Base-by-base conservation (phyloP, 495 filamentous ascomycete species). In the Xylaria curta region DNA sequence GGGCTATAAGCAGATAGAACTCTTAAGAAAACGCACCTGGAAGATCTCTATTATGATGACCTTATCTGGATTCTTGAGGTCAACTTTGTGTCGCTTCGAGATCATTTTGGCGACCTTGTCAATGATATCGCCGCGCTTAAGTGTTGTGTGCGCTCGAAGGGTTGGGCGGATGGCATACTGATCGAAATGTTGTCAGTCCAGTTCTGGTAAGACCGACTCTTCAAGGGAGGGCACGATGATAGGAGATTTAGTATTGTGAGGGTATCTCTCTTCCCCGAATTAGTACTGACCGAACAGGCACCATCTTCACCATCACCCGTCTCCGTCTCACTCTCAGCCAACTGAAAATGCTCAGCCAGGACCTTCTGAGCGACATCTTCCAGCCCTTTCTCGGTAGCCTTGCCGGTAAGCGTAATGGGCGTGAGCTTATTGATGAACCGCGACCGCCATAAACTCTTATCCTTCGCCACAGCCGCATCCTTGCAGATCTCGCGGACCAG, bases 161-260 rank as follows among this genome's bases (percentile, higher is more conserved):
- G 88, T 91, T 46, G 94, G 92, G 9, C 95, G 92, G 71, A 99
- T 98, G 26, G 96, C 96, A 76, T 94, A 99, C 93, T 97, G 56
- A 38, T 49, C 31, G 62, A n/a, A 12, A 31, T 2, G 10, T 21
- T n/a, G 21, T 69, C 36, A 69, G 56, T 42, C 31, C 13, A 8
- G 42, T 12, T 24, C 24, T 15, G 17, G 40, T 54, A 64, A 68
- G 69, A 44, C 7, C 17, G 7, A 56, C 19, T 13, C 1, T 15
- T 19, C 17, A 17, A 36, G 31, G 33, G 10, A n/a, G 12, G 28
- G 10, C 2, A 21, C n/a, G 5, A 13, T 51, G 15, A 21, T 28
- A 47, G 42, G 21, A 17, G 17, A 40, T 4, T 28, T 5, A 24
- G 60, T 46, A 44, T 63, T 8, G 19, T 0, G 42, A 28, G 60